Evolutionary conservation across 768 basidiomycete species (phyloP), one percentile per base, ranked within the genome.

Genomic region (Hypsizygus marmoreus): DNA sequence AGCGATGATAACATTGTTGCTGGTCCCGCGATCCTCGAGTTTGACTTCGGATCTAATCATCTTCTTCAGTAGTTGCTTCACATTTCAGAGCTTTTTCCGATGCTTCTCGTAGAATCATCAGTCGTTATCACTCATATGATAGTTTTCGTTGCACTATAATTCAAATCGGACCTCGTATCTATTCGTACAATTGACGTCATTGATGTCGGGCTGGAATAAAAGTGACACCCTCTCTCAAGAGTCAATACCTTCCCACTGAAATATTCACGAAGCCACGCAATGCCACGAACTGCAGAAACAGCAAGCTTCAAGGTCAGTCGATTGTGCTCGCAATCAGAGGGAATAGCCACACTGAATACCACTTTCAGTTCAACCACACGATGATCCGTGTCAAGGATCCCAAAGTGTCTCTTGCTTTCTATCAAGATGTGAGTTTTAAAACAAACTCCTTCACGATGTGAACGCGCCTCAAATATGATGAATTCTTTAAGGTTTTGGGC

Each of bases 351-450:
- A n/a, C n/a, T n/a, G n/a, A n/a, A n/a, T n/a, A n/a, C n/a, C n/a
- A n/a, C n/a, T n/a, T n/a, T n/a, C 50, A 88, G 86, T 83, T 88
- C 69, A 90, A 91, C 62, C 90, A 93, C 65, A 89, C 87, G 14
- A 92, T 91, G 91, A 64, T 94, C 57, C 80, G 93, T 56, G 76
- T 95, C 63, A 94, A 86, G 72, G 91, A 95, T 62, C 86, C 92
- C 6, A 82, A 91, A 54, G 74, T 68, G 34, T 94, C 91, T 13
- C 62, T 95, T 49, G 70, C 75, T 16, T 97, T 93, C 68, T 95
- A 95, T 70, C 75, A 77, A 45, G 79, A 90, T 31, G 86, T 82
- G 43, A 56, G 76, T 56, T 32, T 16, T 4, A n/a, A 38, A 12
- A 22, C 12, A 22, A 20, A 22, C 26, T 35, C 1, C 20, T 2